Percentiles rank a stretch among this genome's conserved stretches.
phyloP scores from a whole-genome alignment of 441 rosid species.

The California macrophylla region DNA sequence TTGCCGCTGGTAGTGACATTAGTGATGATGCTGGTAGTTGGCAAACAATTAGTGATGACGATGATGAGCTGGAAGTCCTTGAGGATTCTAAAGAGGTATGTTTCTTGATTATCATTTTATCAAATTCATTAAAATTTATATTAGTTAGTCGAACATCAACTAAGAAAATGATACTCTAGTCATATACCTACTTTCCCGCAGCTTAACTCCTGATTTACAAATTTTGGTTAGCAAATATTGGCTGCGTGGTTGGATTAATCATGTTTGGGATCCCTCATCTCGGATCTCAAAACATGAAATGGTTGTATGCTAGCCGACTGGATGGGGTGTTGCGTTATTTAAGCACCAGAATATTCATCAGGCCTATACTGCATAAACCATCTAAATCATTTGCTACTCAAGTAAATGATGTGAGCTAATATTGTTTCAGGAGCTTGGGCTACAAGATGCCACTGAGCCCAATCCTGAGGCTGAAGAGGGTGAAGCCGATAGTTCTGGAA shows the following conservation, averaged over 20 bases:
- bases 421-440: slow-evolving; percentile 41
- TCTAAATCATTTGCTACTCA: slow-evolving; percentile 10
- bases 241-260: neutral
- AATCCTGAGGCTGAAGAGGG: slow-evolving; percentile 38
- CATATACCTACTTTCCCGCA: neutral
- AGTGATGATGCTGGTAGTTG: slow-evolving; percentile 90
- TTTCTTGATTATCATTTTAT: slow-evolving; percentile 26
- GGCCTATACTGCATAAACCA: neutral
- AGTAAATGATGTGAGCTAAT: slow-evolving; percentile 20
- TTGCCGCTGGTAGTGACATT: slow-evolving; percentile 72
- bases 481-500: slow-evolving; percentile 43
- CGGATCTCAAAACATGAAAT: neutral
- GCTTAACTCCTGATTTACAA: neutral
- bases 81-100: slow-evolving; percentile 67
- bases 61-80: slow-evolving; percentile 50
- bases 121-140: slow-evolving; percentile 9
- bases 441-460: slow-evolving; percentile 25
- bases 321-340: too few species aligned
- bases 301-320: slow-evolving; percentile 1
- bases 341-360: too few species aligned
- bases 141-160: neutral
- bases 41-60: slow-evolving; percentile 83
- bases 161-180: neutral
- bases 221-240: neutral
- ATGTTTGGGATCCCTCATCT: neutral